These are phyloP conservation scores for Blastocystis sp. DNA, from an alignment of 352 stramenopile genomes.

Conservation along the genomic window DNA sequence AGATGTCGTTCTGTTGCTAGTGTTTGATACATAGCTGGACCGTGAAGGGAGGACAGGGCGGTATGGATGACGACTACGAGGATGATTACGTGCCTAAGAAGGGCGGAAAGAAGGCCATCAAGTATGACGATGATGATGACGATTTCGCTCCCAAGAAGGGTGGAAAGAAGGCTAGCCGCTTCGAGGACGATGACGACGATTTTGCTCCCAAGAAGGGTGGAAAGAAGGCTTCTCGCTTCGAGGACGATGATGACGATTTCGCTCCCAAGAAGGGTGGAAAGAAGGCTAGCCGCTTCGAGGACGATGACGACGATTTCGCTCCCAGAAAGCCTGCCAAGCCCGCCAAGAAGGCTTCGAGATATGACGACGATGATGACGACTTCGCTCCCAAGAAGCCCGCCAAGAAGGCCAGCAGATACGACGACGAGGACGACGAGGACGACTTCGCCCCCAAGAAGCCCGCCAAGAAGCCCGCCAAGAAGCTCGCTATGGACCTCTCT, in stretches of 20 bases:
- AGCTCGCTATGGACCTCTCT: background rate
- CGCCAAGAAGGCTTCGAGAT: no score
- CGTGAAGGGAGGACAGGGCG: background rate
- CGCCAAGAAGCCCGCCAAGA: background rate
- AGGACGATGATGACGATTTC: no score
- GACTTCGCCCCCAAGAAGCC: no score
- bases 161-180: background rate
- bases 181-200: no score
- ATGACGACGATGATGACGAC: no score
- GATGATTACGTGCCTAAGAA: background rate
- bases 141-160: background rate
- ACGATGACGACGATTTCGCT: background rate
- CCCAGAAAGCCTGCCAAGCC: background rate
- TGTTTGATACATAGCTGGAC: background rate
- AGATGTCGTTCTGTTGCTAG: background rate
- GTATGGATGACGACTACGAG: background rate
- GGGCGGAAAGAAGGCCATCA: background rate
- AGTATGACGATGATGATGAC: constrained; percentile 15
- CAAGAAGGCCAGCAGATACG: background rate
- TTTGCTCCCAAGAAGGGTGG: no score
- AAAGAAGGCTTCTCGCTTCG: no score
- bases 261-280: no score
- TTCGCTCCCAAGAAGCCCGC: no score
- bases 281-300: no score
- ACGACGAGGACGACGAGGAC: no score